Conservation (phyloP, 208 protist genomes). For the Phytomonas francai region DNA sequence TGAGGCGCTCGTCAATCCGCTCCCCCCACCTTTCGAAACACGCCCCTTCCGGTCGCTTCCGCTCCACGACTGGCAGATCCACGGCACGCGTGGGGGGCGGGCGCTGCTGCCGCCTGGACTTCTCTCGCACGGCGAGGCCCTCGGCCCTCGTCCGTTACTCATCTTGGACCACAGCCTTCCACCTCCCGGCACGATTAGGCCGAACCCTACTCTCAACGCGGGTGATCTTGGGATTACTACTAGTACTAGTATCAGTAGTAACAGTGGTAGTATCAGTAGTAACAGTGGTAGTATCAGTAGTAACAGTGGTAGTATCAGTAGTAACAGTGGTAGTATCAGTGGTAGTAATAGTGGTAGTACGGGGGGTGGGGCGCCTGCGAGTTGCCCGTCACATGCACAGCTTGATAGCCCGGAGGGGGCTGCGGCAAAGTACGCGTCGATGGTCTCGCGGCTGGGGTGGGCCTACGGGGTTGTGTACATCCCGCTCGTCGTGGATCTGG, state of each 20-base stretch:
- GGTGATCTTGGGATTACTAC: no score
- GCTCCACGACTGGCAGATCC: slow-evolving; percentile 36
- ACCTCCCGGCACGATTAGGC: background rate
- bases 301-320: no score
- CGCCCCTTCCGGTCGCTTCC: background rate
- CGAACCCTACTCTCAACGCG: no score
- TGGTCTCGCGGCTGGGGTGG: slow-evolving; percentile 57
- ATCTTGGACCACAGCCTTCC: slow-evolving; percentile 64
- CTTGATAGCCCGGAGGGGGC: slow-evolving; percentile 14
- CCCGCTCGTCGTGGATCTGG: slow-evolving; percentile 29
- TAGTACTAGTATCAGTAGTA: background rate
- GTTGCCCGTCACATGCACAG: background rate
- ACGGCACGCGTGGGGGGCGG: slow-evolving; percentile 18
- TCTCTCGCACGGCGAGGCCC: slow-evolving; percentile 53
- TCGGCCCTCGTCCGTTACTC: slow-evolving; percentile 74
- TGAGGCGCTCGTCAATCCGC: background rate
- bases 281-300: no score
- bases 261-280: no score
- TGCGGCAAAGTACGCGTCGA: slow-evolving; percentile 46
- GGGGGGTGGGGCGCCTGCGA: background rate
- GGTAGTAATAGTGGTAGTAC: no score
- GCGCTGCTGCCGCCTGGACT: slow-evolving; percentile 31
- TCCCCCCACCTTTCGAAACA: background rate
- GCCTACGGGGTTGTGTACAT: slow-evolving; percentile 70
- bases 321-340: no score